These are phyloP conservation scores for Naumovozyma castellii DNA, from an alignment of 805 yeast genomes.

Conservation along the genomic window DNA sequence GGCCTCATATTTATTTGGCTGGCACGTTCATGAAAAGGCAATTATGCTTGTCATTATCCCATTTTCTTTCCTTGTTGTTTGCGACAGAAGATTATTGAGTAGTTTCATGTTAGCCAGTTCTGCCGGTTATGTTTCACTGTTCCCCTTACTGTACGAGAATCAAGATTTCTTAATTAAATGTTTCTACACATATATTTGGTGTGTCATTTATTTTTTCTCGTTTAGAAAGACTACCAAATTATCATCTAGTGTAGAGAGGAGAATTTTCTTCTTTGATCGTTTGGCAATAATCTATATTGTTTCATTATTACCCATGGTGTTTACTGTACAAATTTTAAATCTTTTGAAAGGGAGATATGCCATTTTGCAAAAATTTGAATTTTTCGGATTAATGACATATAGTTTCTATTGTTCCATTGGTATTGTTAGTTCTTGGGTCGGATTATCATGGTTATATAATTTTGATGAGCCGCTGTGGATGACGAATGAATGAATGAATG, in stretches of 20 bases:
- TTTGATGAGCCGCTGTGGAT: conserved; percentile 67
- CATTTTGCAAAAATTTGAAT: conserved; percentile 53
- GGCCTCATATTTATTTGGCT: conserved; percentile 87
- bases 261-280: conserved; percentile 63
- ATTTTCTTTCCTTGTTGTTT: conserved; percentile 61
- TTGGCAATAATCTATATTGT: conserved; percentile 55
- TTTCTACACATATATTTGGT: conserved; percentile 76
- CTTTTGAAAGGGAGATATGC: conserved; percentile 46
- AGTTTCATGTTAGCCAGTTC: conserved; percentile 64
- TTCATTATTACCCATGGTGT: conserved; percentile 57
- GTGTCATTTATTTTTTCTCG: conserved; percentile 62
- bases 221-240: conserved; percentile 56
- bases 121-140: conserved; percentile 78
- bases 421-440: conserved; percentile 76
- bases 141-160: conserved; percentile 76
- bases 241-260: conserved; percentile 33
- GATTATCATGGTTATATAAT: conserved; percentile 80
- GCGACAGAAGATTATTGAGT: conserved; percentile 61
- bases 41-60: conserved; percentile 85
- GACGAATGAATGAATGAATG: not conserved
- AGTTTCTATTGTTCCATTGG: conserved; percentile 86
- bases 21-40: conserved; percentile 99
- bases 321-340: conserved; percentile 39
- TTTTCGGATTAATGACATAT: conserved; percentile 67
- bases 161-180: conserved; percentile 73